These are phyloP conservation scores for Vitis riparia DNA, from an alignment of 164 flowering plant genomes.

Conservation along the genomic window DNA sequence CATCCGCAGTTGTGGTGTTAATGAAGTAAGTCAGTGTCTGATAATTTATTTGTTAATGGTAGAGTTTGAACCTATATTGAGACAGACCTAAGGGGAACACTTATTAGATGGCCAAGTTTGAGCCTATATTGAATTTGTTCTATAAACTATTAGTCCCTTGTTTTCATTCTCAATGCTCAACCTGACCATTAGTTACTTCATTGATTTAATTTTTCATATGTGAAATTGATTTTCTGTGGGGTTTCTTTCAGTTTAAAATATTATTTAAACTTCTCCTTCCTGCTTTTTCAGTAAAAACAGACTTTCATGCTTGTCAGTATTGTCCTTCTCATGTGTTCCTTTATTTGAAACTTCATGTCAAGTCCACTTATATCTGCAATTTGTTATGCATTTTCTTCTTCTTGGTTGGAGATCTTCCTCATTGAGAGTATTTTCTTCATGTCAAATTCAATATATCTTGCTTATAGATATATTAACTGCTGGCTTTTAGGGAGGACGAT, in stretches of 20 bases:
- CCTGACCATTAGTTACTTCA: background rate
- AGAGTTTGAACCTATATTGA: no score
- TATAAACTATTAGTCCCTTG: background rate
- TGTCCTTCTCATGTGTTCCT: no score
- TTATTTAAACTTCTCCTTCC: no score
- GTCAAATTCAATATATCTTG: background rate
- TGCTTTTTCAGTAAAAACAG: no score
- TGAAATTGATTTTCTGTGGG: background rate
- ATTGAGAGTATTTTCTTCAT: background rate
- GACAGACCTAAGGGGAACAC: background rate
- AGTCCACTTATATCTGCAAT: background rate
- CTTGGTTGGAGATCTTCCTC: background rate
- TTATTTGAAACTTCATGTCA: background rate
- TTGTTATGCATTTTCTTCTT: background rate
- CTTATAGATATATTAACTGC: background rate
- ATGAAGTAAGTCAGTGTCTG: constrained; percentile 41
- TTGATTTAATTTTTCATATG: background rate
- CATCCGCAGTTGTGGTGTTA: constrained; percentile 74
- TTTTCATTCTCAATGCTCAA: background rate
- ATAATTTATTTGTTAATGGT: background rate
- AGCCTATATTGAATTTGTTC: constrained; percentile 1
- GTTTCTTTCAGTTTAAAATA: background rate
- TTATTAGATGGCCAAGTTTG: background rate
- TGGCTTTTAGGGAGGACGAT: constrained; percentile 67
- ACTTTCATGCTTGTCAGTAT: no score